Evolutionary conservation across 108 stramenopile genomes (phyloP), one percentile per base, ranked within the genome.

Genomic region (Nannochloropsis salina): DNA sequence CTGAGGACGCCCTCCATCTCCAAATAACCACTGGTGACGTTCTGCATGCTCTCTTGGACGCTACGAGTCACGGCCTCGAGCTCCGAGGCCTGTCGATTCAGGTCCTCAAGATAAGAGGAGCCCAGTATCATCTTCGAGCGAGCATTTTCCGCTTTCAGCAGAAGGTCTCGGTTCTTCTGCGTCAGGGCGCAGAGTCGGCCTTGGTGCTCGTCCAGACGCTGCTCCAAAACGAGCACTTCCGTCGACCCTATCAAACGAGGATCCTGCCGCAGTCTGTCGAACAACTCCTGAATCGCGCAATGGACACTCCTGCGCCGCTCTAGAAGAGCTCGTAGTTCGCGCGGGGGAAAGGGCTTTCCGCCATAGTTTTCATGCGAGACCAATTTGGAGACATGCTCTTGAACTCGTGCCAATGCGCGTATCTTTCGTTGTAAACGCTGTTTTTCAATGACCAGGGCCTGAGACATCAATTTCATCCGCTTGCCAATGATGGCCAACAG

Each of bases 381-480:
- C 15, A 74, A n/a, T 4, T n/a, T 8, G 8, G 61, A 74, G 61
- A 74, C 61, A n/a, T n/a, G 61, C 20, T 15, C 15, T 74, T 74
- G 61, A 74, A 74, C n/a, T 4, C n/a, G 5, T 74, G 61, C n/a
- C 20, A 74, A n/a, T 2, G 61, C 61, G 15, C n/a, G 20, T 4
- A 74, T 74, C 61, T 74, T 74, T n/a, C 61, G 4, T 6, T 74
- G 61, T n/a, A 74, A 8, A 15, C 61, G 61, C 8, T 74, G 61
- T 4, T 74, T 74, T 6, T 74, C 61, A 8, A 74, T 8, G 61
- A 74, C 4, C 6, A 74, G n/a, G 61, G 61, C 61, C n/a, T 74
- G 61, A n/a, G 61, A 74, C 61, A 74, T 74, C 20, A 74, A n/a
- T n/a, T 74, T 74, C 61, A 74, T 74, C 61, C 61, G 15, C 61